These are phyloP conservation scores for Myxozyma vanderwaltii DNA, from an alignment of 805 yeast species.

Conservation along the genomic window DNA sequence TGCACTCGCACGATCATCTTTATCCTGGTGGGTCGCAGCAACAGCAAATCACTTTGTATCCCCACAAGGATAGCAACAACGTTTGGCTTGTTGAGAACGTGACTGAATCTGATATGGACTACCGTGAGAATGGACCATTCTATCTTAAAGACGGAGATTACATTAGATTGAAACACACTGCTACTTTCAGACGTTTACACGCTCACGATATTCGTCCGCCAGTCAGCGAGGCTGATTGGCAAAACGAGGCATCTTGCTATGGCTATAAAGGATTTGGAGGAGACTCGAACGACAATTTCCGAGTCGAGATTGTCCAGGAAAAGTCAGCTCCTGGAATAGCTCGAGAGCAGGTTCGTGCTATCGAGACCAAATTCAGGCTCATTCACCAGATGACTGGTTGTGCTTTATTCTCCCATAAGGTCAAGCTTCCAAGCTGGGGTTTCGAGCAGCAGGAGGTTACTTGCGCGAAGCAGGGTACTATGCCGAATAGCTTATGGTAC, in stretches of 20 bases:
- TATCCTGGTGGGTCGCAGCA: conserved; percentile 69
- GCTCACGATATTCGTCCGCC: conserved; percentile 82
- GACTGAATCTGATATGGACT: conserved; percentile 33
- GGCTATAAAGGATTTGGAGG: conserved; percentile 66
- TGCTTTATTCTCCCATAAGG: conserved; percentile 69
- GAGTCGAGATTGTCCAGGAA: conserved; percentile 53
- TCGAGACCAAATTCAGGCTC: conserved; percentile 71
- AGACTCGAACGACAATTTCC: conserved; percentile 70
- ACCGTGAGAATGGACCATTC: conserved; percentile 45
- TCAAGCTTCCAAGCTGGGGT: conserved; percentile 82
- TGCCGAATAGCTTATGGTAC: conserved; percentile 70
- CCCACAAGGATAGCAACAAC: conserved; percentile 65
- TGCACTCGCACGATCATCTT: conserved; percentile 71
- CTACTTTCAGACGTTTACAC: conserved; percentile 67
- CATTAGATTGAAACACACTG: conserved; percentile 68
- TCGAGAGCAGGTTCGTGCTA: conserved; percentile 51
- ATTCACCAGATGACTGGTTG: conserved; percentile 70
- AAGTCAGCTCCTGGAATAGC: conserved; percentile 44
- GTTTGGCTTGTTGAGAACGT: conserved; percentile 60
- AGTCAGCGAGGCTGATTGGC: conserved; percentile 85
- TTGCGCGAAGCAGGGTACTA: conserved; percentile 74
- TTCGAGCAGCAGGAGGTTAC: conserved; percentile 82
- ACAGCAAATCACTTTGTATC: conserved; percentile 78
- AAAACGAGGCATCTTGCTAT: conserved; percentile 75
- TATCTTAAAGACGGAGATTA: conserved; percentile 57